phyloP scores from a whole-genome alignment of 768 basidiomycete species.

The Boletus subparvulus region DNA sequence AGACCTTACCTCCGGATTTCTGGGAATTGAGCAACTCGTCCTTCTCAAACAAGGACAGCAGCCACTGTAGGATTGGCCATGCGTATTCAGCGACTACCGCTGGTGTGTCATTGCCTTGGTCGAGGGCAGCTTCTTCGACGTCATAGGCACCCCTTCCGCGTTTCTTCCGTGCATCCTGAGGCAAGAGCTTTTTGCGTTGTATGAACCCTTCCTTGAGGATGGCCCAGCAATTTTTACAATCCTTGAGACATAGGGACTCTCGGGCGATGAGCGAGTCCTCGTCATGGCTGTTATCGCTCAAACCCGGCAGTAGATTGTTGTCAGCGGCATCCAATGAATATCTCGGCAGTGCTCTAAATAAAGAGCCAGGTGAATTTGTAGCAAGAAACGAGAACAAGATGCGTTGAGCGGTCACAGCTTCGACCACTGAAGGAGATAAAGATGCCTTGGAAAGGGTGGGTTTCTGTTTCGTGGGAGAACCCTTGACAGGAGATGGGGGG shows the following conservation, averaged over 20 bases:
- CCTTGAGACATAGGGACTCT: conserved; percentile 52
- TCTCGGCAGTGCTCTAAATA: conserved; percentile 55
- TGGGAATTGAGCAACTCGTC: conserved; percentile 48
- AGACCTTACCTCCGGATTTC: conserved; percentile 27
- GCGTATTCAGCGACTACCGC: conserved; percentile 55
- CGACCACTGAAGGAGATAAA: conserved; percentile 43
- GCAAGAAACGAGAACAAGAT: conserved; percentile 53
- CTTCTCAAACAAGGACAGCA: conserved; percentile 64
- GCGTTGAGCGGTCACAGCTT: conserved; percentile 51
- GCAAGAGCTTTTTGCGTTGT: conserved; percentile 30
- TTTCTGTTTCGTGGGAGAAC: conserved; percentile 51
- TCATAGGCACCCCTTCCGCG: conserved; percentile 31
- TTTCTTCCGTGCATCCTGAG: conserved; percentile 29
- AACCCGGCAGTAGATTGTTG: not conserved
- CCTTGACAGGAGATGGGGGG: conserved; percentile 35
- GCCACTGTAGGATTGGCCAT: conserved; percentile 73
- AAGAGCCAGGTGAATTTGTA: conserved; percentile 55
- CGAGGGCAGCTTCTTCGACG: conserved; percentile 27
- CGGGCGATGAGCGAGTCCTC: conserved; percentile 59
- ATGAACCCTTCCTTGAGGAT: conserved; percentile 57
- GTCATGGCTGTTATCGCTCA: conserved; percentile 34
- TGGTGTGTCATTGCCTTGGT: conserved; percentile 15
- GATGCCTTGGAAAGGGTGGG: conserved; percentile 40
- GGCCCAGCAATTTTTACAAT: conserved; percentile 60
- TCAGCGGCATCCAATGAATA: conserved; percentile 35